Evolutionary conservation across 805 yeast genomes (phyloP), one percentile per base, ranked within the genome.

Genomic region (Candida parachauliodes): DNA sequence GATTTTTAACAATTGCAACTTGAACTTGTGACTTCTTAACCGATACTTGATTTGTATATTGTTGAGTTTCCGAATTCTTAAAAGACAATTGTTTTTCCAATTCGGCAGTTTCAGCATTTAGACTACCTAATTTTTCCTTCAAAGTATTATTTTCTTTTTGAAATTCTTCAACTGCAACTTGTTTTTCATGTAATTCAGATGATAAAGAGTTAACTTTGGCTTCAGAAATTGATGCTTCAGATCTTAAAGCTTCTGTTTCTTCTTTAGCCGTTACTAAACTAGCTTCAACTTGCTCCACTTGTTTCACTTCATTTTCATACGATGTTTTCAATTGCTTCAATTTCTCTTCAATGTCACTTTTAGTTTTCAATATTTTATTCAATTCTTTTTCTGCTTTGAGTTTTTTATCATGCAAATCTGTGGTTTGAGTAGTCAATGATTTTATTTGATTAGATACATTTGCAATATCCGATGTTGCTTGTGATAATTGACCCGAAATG

Each of bases 391-490:
- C 88, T 1, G 96, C 88, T 43, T 79, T 74, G 14, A 75, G 65
- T 44, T 87, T 81, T 60, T 84, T 84, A 16, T 77, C 83, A 42
- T 81, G 81, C 21, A 84, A 70, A 11, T 71, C 73, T 1, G 84
- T 68, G 1, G 94, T 85, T 59, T 88, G 96, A 16, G 72, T 62
- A 1, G 88, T 75, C 46, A 91, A 66, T 0, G 95, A 83, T 45
- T 79, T 79, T 46, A 87, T 81, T 63, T 89, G 96, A 49, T 82
- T 86, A 0, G 95, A 83, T 28, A 85, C 70, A 49, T 89, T 87
- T 11, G 95, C 96, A 57, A 88, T 74, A 49, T 87, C 96, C 5
- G 88, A 76, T 5, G 93, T 79, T 3, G 95, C 91, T 42, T 77
- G 76, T 1, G 95, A 79, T 34, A 88, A 65, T 51, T 81, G 79